Percentiles rank a stretch among this genome's conserved stretches.
These are phyloP conservation scores for Hyphodiscus hymeniophilus DNA, from an alignment of 495 filamentous ascomycete genomes.

Conservation along the genomic window DNA sequence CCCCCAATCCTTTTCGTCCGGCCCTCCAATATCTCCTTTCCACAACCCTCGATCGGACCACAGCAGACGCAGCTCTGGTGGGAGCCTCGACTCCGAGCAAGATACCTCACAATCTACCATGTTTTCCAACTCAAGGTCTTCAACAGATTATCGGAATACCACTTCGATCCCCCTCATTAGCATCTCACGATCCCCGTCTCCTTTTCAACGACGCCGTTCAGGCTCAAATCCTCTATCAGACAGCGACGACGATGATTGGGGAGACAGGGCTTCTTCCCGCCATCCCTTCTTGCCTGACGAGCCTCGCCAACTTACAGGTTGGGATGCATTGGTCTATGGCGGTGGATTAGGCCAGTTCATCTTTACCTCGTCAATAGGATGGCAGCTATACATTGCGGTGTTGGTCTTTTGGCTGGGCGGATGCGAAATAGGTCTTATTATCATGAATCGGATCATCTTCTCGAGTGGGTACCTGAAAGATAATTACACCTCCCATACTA, in stretches of 20 bases:
- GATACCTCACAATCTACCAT: slow-evolving; percentile 10
- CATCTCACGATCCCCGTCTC: slow-evolving; percentile 31
- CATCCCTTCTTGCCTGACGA: slow-evolving; percentile 19
- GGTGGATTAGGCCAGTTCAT: slow-evolving; percentile 41
- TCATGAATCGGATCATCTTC: slow-evolving; percentile 43
- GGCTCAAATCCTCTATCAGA: slow-evolving; percentile 25
- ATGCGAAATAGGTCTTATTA: slow-evolving; percentile 32
- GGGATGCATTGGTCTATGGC: slow-evolving; percentile 25
- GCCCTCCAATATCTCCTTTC: slow-evolving; percentile 31
- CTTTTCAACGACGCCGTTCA: slow-evolving; percentile 23
- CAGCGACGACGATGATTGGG: slow-evolving; percentile 29
- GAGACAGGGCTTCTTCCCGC: slow-evolving; percentile 4
- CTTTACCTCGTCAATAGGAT: slow-evolving; percentile 38
- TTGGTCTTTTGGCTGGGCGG: slow-evolving; percentile 36
- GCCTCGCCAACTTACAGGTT: slow-evolving; percentile 22
- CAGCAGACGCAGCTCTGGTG: slow-evolving; percentile 11
- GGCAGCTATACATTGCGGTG: slow-evolving; percentile 40
- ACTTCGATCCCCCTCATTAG: slow-evolving; percentile 29
- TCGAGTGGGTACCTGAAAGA: slow-evolving; percentile 23
- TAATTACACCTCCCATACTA: slow-evolving; percentile 21
- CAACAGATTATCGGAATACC: slow-evolving; percentile 11
- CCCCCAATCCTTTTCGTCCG: slow-evolving; percentile 27
- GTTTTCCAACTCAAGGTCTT: slow-evolving; percentile 19
- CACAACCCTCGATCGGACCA: slow-evolving; percentile 4
- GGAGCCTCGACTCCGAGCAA: slow-evolving; percentile 19